Evolutionary conservation across 768 basidiomycete genomes (phyloP).

Genomic region (Suillus plorans): DNA sequence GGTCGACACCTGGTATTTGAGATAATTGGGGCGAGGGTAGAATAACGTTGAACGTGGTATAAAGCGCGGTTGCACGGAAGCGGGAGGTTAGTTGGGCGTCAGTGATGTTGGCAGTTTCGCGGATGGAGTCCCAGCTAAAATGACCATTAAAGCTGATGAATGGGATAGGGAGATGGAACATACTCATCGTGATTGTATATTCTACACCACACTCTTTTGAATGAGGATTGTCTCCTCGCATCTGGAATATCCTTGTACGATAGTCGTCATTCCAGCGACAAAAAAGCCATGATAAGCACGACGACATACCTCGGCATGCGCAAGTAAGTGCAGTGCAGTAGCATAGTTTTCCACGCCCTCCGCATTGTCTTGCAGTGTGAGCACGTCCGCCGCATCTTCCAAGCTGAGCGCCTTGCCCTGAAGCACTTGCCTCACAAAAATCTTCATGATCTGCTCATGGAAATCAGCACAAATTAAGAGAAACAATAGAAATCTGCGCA

Average conservation of each 20-base stretch:
- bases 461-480: background rate
- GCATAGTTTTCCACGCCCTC: slow-evolving; percentile 61
- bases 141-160: background rate
- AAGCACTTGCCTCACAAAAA: slow-evolving; percentile 63
- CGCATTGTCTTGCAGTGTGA: slow-evolving; percentile 82
- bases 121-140: slow-evolving; percentile 74
- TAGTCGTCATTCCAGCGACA: background rate
- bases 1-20: slow-evolving; percentile 48
- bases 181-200: slow-evolving; percentile 90
- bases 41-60: slow-evolving; percentile 56
- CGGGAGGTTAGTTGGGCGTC: slow-evolving; percentile 75
- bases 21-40: slow-evolving; percentile 35
- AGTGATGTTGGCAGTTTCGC: slow-evolving; percentile 70
- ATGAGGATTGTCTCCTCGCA: slow-evolving; percentile 64
- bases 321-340: slow-evolving; percentile 66
- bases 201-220: slow-evolving; percentile 82
- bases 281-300: background rate
- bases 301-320: slow-evolving; percentile 48
- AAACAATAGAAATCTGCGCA: slow-evolving; percentile 12
- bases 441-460: slow-evolving; percentile 61
- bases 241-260: slow-evolving; percentile 61
- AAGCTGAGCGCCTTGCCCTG: slow-evolving; percentile 72
- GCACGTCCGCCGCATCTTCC: slow-evolving; percentile 80
- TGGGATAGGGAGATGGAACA: slow-evolving; percentile 25
- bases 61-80: slow-evolving; percentile 75